A percentile compares a stretch with the other conserved stretches of the same genome.
These are phyloP conservation scores for Ochetophila trinervis DNA, from an alignment of 306 rosid species.

Conservation along the genomic window DNA sequence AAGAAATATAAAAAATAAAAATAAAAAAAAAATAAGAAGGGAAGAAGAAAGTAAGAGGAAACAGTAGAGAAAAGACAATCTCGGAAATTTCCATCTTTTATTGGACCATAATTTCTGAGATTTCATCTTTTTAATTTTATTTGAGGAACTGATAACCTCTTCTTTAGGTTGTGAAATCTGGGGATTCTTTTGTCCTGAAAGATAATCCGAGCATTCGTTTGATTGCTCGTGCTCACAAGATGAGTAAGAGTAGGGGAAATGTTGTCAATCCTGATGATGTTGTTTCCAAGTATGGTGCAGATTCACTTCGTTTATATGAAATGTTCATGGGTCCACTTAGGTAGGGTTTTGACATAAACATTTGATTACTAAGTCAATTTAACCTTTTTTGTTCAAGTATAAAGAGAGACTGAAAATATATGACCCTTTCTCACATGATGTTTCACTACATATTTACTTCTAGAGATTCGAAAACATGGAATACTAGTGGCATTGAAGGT, in stretches of 20 bases:
- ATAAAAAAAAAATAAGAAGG: too few relatives aligned
- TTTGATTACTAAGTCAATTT: background rate
- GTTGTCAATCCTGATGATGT: conserved; percentile 95
- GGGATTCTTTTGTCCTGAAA: conserved; percentile 81
- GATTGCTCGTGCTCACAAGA: conserved; percentile 84
- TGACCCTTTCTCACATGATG: conserved; percentile 5
- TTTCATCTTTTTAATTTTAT: conserved; percentile 8
- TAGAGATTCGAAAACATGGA: conserved; percentile 92
- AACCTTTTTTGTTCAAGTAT: conserved; percentile 7
- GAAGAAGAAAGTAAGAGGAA: background rate
- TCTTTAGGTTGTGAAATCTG: conserved; percentile 67
- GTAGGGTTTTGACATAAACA: conserved; percentile 36
- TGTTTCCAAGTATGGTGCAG: conserved; percentile 92
- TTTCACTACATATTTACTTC: conserved; percentile 17
- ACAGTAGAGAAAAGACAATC: background rate
- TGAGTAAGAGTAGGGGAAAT: conserved; percentile 98
- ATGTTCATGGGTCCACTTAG: conserved; percentile 99
- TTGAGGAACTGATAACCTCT: conserved; percentile 22
- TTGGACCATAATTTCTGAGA: background rate
- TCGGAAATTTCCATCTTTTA: background rate
- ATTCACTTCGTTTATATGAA: conserved; percentile 95
- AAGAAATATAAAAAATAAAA: background rate
- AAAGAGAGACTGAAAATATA: background rate
- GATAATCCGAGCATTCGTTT: conserved; percentile 69
- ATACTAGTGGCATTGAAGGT: conserved; percentile 94